Evolutionary conservation across 2,329 filamentous ascomycete species (phyloP), one percentile per base, ranked within the genome.

Genomic region (Nemania diffusa): DNA sequence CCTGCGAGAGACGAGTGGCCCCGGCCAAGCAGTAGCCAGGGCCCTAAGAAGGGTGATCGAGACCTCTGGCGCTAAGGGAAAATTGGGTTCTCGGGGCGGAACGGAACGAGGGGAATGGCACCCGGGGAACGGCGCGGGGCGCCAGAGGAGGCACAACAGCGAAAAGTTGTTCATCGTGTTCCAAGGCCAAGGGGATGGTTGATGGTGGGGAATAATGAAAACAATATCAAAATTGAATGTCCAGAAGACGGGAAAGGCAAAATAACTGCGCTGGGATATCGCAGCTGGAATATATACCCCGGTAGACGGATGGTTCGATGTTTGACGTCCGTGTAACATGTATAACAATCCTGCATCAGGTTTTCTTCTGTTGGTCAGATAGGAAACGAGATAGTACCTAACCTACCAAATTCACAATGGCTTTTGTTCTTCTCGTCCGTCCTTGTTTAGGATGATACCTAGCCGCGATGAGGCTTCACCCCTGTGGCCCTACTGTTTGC

Each of bases 1-100:
- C 68, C 61, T 13, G 64, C 42, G 9, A 73, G 71, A 7, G 73
- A 76, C n/a, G 80, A 82, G 58, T 84, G 82, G 81, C 81, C 81
- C 24, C 73, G 81, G 61, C 82, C 81, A 15, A 74, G 71, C 60
- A 85, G 83, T 72, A 84, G 83, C 56, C 76, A 79, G 3, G 80
- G 82, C 0, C 76, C 78, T 50, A 79, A 77, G 68, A 77, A 75
- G 60, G 79, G 80, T 32, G 78, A 78, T 56, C 76, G 78, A 62
- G 82, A 84, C 67, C 74, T 84, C 9, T 84, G 82, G 82, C 78
- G 81, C 62, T 83, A 71, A 78, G 51, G 8, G 15, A 37, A 60
- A 37, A 42, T 20, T n/a, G 37, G 22, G 24, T 34, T 24, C 17
- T 50, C 26, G 13, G 26, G 20, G 24, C 26, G 24, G 11, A 22